Percentiles rank a stretch among this genome's conserved stretches.
Conservation (phyloP, 345 rosid genomes). For the Camelina laxa region DNA sequence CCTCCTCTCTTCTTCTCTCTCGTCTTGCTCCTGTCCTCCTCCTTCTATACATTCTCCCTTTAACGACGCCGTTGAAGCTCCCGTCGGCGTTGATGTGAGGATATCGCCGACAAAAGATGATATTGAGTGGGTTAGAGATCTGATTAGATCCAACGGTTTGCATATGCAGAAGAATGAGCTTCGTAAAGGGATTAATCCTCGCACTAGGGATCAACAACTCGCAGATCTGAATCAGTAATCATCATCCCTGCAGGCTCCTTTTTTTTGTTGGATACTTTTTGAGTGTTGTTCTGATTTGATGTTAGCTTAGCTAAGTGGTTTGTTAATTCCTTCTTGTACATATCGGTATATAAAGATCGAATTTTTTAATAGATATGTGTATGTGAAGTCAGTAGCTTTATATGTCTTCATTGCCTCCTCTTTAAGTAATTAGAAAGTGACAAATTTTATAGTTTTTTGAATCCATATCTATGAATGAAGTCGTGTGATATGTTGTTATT, state of each 20-base stretch:
- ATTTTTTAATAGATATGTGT: not conserved
- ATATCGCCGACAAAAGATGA: conserved; percentile 64
- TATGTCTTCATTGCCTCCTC: not conserved
- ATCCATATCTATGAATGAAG: conserved; percentile 2
- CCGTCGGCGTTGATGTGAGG: conserved; percentile 29
- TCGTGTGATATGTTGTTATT: not conserved
- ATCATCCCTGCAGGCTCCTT: not conserved
- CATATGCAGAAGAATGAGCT: conserved; percentile 93
- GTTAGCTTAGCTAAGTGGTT: too few relatives aligned
- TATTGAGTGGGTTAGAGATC: conserved; percentile 81
- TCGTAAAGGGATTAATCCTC: conserved; percentile 94
- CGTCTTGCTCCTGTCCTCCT: conserved; percentile 70
- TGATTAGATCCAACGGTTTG: conserved; percentile 82
- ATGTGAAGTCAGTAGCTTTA: not conserved
- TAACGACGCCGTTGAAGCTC: conserved; percentile 21
- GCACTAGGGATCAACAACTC: conserved; percentile 91
- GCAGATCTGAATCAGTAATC: conserved; percentile 76
- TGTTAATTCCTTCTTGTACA: too few relatives aligned
- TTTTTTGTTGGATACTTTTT: too few relatives aligned
- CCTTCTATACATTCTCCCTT: conserved; percentile 38
- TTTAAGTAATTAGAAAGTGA: conserved; percentile 2
- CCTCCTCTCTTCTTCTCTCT: conserved; percentile 78
- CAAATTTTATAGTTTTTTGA: conserved; percentile 4
- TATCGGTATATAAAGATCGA: not conserved
- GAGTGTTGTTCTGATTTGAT: too few relatives aligned